These are phyloP conservation scores for Parietichytrium sp. DNA, from an alignment of 108 stramenopile species.

Conservation along the genomic window DNA sequence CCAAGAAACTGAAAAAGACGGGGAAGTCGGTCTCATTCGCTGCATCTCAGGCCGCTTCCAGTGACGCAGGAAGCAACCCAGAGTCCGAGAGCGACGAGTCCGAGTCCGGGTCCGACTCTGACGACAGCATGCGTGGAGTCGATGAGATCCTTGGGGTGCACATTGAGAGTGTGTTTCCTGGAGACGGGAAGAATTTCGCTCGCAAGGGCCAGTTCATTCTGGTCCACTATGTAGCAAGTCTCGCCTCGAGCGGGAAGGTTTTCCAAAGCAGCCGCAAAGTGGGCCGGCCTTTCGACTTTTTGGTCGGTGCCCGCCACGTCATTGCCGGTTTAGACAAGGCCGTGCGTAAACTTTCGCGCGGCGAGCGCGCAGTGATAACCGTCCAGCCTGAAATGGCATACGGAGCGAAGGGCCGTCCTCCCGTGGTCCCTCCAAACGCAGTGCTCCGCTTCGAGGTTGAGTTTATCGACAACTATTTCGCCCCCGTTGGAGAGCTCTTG, in stretches of 20 bases:
- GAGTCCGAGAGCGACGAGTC: not conserved
- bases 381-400: slow-evolving; percentile 75
- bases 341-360: slow-evolving; percentile 59
- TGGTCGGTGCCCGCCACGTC: slow-evolving; percentile 59
- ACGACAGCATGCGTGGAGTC: slow-evolving; percentile 9
- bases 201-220: slow-evolving; percentile 25
- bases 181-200: not conserved
- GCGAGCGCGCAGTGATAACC: slow-evolving; percentile 62
- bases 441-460: slow-evolving; percentile 76
- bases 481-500: slow-evolving; percentile 6
- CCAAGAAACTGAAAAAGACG: too few relatives aligned
- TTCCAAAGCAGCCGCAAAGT: slow-evolving; percentile 54
- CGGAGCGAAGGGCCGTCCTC: slow-evolving; percentile 71
- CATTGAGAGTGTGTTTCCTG: not conserved
- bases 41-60: too few relatives aligned
- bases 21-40: not conserved
- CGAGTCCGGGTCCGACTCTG: not conserved
- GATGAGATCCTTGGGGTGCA: not conserved
- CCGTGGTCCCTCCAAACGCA: slow-evolving; percentile 70
- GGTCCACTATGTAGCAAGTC: slow-evolving; percentile 28
- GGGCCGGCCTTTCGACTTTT: slow-evolving; percentile 56
- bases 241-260: slow-evolving; percentile 45
- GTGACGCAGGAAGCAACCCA: not conserved
- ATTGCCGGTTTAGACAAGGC: slow-evolving; percentile 58
- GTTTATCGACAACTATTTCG: slow-evolving; percentile 58